A percentile compares a stretch with the other conserved stretches of the same genome.
These are phyloP conservation scores for Camellia oleifera DNA, from an alignment of 179 eudicot genomes.

Conservation along the genomic window DNA sequence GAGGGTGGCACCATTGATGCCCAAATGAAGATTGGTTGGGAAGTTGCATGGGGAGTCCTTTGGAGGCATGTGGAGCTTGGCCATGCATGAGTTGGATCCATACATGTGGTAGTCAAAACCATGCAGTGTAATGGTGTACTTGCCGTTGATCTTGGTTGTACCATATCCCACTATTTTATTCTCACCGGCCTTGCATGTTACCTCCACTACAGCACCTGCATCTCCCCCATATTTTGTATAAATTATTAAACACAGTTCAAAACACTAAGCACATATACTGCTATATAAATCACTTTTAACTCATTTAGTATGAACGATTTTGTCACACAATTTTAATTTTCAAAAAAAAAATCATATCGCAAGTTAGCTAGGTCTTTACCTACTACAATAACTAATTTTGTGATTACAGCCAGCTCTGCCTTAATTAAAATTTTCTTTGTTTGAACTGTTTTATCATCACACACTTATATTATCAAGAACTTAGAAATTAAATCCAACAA, in stretches of 20 bases:
- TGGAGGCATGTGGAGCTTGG: slow-evolving; percentile 43
- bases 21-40: not conserved
- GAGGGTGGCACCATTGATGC: slow-evolving; percentile 3
- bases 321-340: too few relatives aligned
- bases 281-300: not conserved
- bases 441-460: too few relatives aligned
- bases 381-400: slow-evolving; percentile 5
- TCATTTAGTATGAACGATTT: not conserved
- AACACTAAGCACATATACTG: too few relatives aligned
- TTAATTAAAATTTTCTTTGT: too few relatives aligned
- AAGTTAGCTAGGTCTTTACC: not conserved
- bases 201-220: slow-evolving; percentile 44
- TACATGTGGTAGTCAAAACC: slow-evolving; percentile 43
- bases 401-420: too few relatives aligned
- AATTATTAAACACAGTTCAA: too few relatives aligned
- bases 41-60: slow-evolving; percentile 24
- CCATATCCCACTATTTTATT: slow-evolving; percentile 41
- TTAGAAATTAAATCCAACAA: too few relatives aligned
- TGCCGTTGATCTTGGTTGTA: slow-evolving; percentile 47
- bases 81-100: slow-evolving; percentile 46
- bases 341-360: too few relatives aligned
- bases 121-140: slow-evolving; percentile 29
- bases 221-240: too few relatives aligned
- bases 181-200: slow-evolving; percentile 41
- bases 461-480: not conserved